Evolutionary conservation across 441 rosid species (phyloP), one percentile per base, ranked within the genome.

Genomic region (Biscutella laevigata): DNA sequence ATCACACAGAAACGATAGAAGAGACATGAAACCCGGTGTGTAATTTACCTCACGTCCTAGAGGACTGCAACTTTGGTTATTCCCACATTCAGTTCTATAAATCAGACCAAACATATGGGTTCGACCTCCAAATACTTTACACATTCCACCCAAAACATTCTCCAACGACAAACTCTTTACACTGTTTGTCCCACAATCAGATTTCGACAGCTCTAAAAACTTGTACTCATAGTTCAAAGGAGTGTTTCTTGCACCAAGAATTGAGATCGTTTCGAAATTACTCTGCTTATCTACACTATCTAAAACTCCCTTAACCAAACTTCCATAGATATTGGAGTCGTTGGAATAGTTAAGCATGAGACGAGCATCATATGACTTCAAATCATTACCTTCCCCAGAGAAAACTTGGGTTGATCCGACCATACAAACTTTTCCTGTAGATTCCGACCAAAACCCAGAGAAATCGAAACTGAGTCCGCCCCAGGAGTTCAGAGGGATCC

Each of bases 361-460:
- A 64, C 74, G 83, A 59, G 55, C 89, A 70, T 75, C 46, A 32
- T 43, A 13, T 6, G 38, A 38, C 37, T 69, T 52, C 54, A 53
- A 54, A 13, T 59, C 45, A 43, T 21, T 64, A 34, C 88, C 83
- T 15, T 54, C 58, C 21, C 29, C 39, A 3, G 49, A 50, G 7
- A 36, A 32, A 38, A 44, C 61, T 43, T 55, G 27, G 9, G 78
- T 74, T 47, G 96, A 82, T 79, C 96, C 95, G 16, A 92, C 83
- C 94, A 85, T 73, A 74, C 98, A 92, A 22, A 88, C 77, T 69
- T 68, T 72, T 53, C 91, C 86, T 17, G 76, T 71, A 46, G 78
- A 62, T 63, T 77, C 71, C 2, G 86, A 79, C 96, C 87, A 80
- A 61, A 71, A 83, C 47, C 96, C 98, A 51, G 47, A 64, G 2